These are phyloP conservation scores for Penicillium antarcticum DNA, from an alignment of 495 filamentous ascomycete species.

Conservation along the genomic window DNA sequence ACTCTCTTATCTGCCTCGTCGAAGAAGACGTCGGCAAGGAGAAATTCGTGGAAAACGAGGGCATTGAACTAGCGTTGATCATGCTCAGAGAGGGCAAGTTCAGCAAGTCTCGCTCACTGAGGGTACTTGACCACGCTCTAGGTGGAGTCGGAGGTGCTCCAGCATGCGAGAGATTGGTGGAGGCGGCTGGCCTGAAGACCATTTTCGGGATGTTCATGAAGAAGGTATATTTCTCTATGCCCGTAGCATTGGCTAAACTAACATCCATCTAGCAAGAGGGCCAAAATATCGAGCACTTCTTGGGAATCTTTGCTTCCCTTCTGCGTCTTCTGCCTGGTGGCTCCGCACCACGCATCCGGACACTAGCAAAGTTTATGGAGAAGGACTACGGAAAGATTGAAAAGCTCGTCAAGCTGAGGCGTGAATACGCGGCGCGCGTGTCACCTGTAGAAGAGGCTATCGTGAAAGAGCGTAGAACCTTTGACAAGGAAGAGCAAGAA, in stretches of 20 bases:
- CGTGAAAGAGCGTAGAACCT: constrained; percentile 46
- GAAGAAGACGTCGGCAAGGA: constrained; percentile 72
- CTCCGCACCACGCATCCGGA: constrained; percentile 74
- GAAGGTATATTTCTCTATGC: constrained; percentile 44
- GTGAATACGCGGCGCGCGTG: constrained; percentile 67
- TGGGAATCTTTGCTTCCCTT: constrained; percentile 85
- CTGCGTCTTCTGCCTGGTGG: constrained; percentile 75
- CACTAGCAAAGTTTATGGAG: constrained; percentile 92
- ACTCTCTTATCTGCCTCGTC: constrained; percentile 73
- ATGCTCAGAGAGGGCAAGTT: constrained; percentile 84
- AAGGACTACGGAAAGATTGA: constrained; percentile 84
- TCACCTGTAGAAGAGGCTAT: constrained; percentile 65
- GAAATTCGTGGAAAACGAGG: constrained; percentile 86
- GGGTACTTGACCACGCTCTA: constrained; percentile 80
- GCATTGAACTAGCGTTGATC: constrained; percentile 84
- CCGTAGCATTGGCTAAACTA: constrained; percentile 9
- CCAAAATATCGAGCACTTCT: constrained; percentile 73
- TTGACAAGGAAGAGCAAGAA: constrained; percentile 56
- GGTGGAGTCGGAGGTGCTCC: constrained; percentile 50
- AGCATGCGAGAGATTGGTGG: constrained; percentile 74
- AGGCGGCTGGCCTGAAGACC: constrained; percentile 80
- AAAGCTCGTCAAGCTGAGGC: constrained; percentile 65
- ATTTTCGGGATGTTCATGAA: constrained; percentile 90
- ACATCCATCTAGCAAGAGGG: constrained; percentile 52
- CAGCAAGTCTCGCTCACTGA: constrained; percentile 70